Evolutionary conservation across 495 filamentous ascomycete genomes (phyloP), one percentile per base, ranked within the genome.

Genomic region (Monascus purpureus): DNA sequence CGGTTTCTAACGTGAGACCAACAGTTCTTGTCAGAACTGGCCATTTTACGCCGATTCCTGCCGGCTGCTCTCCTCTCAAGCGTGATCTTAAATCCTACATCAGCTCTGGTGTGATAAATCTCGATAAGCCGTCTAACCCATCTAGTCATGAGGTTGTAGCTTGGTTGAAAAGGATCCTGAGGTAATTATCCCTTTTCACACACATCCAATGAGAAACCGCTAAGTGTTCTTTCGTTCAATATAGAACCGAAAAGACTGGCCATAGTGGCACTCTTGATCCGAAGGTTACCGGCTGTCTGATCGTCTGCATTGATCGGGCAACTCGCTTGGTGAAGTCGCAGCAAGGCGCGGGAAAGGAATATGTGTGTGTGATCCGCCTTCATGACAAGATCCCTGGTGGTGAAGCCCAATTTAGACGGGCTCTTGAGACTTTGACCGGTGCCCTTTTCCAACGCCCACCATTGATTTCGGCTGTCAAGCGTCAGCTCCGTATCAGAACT

Each of bases 61-160:
- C 75, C 51, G 90, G 90, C 36, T 86, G 75, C 47, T 68, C 79
- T 22, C 90, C 90, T 17, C 64, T 82, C 43, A 85, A 80, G 55
- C 82, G 90, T 57, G 87, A 94, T 47, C 68, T 97, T 45, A 93
- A 94, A 64, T 82, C 79, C 27, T 97, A 94, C 57, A 77, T 97
- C 46, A 82, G 77, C 55, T 90, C 82, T 40, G 90, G 90, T 57
- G 90, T 96, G 17, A 95, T 97, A 63, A 96, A 96, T 59, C 75
- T 93, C 32, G 90, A 96, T 69, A 97, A 97, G 59, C 90, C 90
- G 20, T 85, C 86, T 11, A 97, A 97, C 65, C 90, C 90, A 13
- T 93, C 84, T 35, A 90, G 82, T 47, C 90, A 97, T 66, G 90
- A 97, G 58, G 92, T 96, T 25, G 90, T 97, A 45, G 85, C 90